These are phyloP conservation scores for Grosmannia clavigera DNA, from an alignment of 2,329 filamentous ascomycete species.

Conservation along the genomic window DNA sequence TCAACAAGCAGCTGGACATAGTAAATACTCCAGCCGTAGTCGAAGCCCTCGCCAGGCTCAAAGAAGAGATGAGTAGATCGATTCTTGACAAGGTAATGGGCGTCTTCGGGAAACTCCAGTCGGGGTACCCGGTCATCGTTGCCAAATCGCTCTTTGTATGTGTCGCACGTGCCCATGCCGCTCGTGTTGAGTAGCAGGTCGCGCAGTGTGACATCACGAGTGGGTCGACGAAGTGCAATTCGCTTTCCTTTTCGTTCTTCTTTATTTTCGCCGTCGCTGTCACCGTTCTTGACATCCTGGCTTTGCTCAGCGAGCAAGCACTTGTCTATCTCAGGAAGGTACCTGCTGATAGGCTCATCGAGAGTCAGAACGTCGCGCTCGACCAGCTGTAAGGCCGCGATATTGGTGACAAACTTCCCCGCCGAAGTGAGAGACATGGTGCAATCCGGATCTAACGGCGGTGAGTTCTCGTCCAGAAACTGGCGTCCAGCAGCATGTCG, in stretches of 20 bases:
- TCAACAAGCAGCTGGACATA: conserved; percentile 6
- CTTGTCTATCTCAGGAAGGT: conserved; percentile 2
- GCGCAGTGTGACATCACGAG: neutral
- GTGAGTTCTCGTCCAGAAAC: neutral
- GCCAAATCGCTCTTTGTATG: neutral
- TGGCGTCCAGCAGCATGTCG: conserved; percentile 2
- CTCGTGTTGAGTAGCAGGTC: neutral
- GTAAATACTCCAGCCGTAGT: conserved; percentile 6
- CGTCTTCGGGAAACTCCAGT: neutral
- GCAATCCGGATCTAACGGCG: conserved; percentile 2
- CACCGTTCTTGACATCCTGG: neutral
- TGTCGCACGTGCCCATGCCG: neutral
- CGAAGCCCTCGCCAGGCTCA: conserved; percentile 5
- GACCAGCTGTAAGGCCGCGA: conserved; percentile 7
- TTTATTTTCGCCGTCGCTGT: neutral
- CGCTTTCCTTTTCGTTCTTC: neutral
- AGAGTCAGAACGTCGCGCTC: conserved; percentile 1
- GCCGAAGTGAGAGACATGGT: conserved; percentile 6
- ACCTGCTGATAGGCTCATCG: conserved; percentile 3
- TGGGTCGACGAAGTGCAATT: neutral
- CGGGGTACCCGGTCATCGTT: neutral
- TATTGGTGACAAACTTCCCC: conserved; percentile 4
- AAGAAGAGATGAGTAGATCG: conserved; percentile 4
- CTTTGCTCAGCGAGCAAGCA: neutral
- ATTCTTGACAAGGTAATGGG: neutral